These are phyloP conservation scores for Entamoeba moshkovskii DNA, from an alignment of 208 protist genomes.

Conservation along the genomic window DNA sequence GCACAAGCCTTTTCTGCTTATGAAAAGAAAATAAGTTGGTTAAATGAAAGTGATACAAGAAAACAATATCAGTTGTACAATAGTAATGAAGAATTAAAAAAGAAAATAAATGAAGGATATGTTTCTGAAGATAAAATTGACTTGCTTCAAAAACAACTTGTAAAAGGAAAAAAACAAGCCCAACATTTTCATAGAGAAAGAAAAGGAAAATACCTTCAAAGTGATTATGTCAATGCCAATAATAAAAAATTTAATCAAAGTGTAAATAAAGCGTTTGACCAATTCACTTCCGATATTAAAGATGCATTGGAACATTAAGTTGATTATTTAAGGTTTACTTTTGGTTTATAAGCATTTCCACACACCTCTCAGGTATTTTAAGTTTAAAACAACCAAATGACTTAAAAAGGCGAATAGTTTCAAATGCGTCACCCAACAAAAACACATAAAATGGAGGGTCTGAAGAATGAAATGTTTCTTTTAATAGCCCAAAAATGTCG, in stretches of 20 bases:
- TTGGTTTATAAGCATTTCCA: too few species aligned
- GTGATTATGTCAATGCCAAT: background rate
- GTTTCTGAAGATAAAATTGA: background rate
- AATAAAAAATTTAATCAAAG: background rate
- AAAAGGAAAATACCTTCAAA: background rate
- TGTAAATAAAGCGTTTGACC: background rate
- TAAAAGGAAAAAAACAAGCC: background rate
- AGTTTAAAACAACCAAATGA: too few species aligned
- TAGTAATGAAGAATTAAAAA: background rate
- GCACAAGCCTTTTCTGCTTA: background rate
- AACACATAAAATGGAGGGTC: too few species aligned
- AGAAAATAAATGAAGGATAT: background rate
- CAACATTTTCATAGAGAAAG: background rate
- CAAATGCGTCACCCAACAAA: too few species aligned
- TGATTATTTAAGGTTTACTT: too few species aligned
- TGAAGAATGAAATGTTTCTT: too few species aligned
- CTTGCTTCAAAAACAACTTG: background rate
- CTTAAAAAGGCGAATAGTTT: too few species aligned
- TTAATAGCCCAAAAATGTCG: too few species aligned
- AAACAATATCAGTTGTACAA: background rate
- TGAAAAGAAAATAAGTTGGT: background rate
- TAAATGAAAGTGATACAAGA: background rate
- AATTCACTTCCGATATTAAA: background rate
- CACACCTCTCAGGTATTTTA: too few species aligned
- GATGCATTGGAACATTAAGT: background rate